A percentile compares a stretch with the other conserved stretches of the same genome.
These are phyloP conservation scores for Solanum ossicruentum DNA, from an alignment of 257 asterid genomes.

Conservation along the genomic window DNA sequence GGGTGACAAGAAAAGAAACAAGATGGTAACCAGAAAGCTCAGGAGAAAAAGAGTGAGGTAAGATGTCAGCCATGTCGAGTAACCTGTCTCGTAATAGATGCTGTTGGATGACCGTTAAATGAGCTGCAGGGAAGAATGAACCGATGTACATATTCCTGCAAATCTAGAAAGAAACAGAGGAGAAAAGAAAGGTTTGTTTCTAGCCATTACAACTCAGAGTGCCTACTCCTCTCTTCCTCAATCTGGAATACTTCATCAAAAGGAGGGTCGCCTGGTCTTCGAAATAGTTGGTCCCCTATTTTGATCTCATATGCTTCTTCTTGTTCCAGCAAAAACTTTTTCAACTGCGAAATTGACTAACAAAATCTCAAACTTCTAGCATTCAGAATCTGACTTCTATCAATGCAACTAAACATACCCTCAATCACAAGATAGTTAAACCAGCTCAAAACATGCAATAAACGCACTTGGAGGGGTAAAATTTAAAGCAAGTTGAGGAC, in stretches of 20 bases:
- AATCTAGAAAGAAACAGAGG: background rate
- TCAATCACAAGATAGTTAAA: background rate
- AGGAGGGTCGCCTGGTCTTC: constrained; percentile 81
- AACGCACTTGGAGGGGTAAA: background rate
- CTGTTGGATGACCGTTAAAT: background rate
- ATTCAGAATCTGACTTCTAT: background rate
- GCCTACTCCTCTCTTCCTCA: constrained; percentile 21
- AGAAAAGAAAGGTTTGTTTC: background rate
- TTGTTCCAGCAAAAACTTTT: constrained; percentile 62
- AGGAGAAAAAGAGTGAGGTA: background rate
- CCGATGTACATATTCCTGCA: background rate
- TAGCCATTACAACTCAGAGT: constrained; percentile 36
- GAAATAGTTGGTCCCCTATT: constrained; percentile 63
- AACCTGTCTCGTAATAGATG: background rate
- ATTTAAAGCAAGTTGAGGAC: background rate
- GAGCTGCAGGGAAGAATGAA: background rate
- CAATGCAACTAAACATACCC: background rate
- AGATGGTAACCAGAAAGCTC: background rate
- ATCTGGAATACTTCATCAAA: constrained; percentile 50
- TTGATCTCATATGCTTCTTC: constrained; percentile 86
- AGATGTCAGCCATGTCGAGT: background rate
- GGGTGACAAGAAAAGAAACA: background rate
- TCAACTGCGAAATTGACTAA: constrained; percentile 29
- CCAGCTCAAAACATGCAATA: background rate
- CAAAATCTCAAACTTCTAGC: background rate